These are phyloP conservation scores for Suillus subaureus DNA, from an alignment of 768 basidiomycete genomes.

Conservation along the genomic window DNA sequence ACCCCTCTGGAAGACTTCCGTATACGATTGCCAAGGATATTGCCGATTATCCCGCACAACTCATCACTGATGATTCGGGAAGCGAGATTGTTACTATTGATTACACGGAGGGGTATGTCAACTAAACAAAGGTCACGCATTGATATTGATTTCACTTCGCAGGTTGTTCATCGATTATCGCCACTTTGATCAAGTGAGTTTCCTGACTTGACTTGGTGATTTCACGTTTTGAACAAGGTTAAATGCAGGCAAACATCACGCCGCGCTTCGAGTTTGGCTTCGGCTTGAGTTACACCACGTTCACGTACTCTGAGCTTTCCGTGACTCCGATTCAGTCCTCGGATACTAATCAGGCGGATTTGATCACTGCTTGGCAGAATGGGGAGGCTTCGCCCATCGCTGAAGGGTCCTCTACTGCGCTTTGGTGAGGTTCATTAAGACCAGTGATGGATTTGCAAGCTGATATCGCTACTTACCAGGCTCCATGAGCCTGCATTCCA, in stretches of 20 bases:
- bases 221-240: slow-evolving; percentile 2
- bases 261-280: slow-evolving; percentile 59
- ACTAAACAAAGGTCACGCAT: not conserved
- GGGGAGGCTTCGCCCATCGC: slow-evolving; percentile 51
- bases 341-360: slow-evolving; percentile 24
- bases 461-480: slow-evolving; percentile 13
- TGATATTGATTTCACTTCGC: slow-evolving; percentile 12
- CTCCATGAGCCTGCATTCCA: slow-evolving; percentile 32
- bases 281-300: slow-evolving; percentile 46
- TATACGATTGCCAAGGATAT: slow-evolving; percentile 71
- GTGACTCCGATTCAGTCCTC: slow-evolving; percentile 40
- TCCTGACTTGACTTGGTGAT: not conserved
- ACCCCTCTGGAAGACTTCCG: slow-evolving; percentile 69
- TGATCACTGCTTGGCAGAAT: slow-evolving; percentile 51
- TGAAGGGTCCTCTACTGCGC: slow-evolving; percentile 56
- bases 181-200: slow-evolving; percentile 57
- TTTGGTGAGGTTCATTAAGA: slow-evolving; percentile 45
- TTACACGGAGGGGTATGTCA: slow-evolving; percentile 55
- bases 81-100: slow-evolving; percentile 50
- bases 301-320: slow-evolving; percentile 37
- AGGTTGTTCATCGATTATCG: slow-evolving; percentile 68
- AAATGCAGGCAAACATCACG: slow-evolving; percentile 57
- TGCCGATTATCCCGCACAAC: slow-evolving; percentile 59
- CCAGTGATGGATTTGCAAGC: not conserved
- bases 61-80: slow-evolving; percentile 40